phyloP scores from a whole-genome alignment of 768 basidiomycete species.

The Fomitopsis serialis region DNA sequence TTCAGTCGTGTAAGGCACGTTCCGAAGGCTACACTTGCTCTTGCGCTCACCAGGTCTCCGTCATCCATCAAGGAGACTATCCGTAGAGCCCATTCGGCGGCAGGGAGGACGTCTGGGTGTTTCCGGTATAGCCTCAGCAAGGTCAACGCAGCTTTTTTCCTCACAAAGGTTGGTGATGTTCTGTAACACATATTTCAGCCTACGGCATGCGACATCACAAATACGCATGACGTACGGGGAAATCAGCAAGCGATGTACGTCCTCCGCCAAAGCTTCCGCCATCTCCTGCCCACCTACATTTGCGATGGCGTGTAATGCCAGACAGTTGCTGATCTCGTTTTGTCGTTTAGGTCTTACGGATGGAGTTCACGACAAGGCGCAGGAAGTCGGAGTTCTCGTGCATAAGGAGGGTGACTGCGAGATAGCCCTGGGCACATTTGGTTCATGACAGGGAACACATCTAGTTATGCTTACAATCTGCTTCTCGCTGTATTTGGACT shows the following conservation, averaged over 20 bases:
- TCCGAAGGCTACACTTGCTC: background rate
- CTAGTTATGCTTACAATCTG: constrained; percentile 74
- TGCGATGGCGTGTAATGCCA: constrained; percentile 96
- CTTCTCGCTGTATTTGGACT: constrained; percentile 94
- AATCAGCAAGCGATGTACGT: constrained; percentile 91
- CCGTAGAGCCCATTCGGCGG: constrained; percentile 91
- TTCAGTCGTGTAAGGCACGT: background rate
- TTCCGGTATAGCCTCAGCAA: constrained; percentile 91
- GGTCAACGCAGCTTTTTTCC: constrained; percentile 97
- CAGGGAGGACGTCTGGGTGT: constrained; percentile 90
- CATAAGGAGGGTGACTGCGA: constrained; percentile 95
- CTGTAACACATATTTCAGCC: constrained; percentile 34
- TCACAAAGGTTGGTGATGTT: constrained; percentile 91
- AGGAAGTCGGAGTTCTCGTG: constrained; percentile 98
- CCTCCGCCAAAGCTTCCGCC: constrained; percentile 91
- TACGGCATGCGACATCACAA: background rate
- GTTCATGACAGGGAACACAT: constrained; percentile 1
- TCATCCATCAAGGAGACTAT: constrained; percentile 97
- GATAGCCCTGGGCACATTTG: constrained; percentile 68
- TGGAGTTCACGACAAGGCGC: constrained; percentile 95
- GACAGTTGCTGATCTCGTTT: constrained; percentile 94
- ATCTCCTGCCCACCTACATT: constrained; percentile 98
- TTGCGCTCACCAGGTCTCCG: constrained; percentile 58
- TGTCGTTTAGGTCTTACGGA: constrained; percentile 92
- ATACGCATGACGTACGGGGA: constrained; percentile 57